Percentiles rank a stretch among this genome's conserved stretches.
These are phyloP conservation scores for Malania oleifera DNA, from an alignment of 164 flowering plant genomes.

Conservation along the genomic window DNA sequence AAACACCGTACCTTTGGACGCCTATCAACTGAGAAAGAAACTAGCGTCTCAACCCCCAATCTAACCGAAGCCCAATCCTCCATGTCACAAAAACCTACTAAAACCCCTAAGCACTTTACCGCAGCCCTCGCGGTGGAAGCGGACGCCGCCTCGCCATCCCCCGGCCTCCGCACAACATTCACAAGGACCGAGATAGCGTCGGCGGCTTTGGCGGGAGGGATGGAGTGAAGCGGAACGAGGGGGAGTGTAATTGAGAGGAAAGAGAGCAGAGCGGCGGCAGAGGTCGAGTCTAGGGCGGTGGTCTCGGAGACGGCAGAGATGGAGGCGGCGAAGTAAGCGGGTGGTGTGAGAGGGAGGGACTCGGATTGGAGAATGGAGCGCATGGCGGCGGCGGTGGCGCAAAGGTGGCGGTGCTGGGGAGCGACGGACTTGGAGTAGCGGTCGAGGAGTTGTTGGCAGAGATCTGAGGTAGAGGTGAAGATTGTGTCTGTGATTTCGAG, in stretches of 20 bases:
- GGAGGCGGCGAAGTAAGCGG: slow-evolving; percentile 80
- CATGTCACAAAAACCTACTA: slow-evolving; percentile 53
- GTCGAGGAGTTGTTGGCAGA: slow-evolving; percentile 58
- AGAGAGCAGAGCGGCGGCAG: slow-evolving; percentile 49
- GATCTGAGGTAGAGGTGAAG: slow-evolving; percentile 33
- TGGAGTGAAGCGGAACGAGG: slow-evolving; percentile 31
- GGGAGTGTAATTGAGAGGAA: slow-evolving; percentile 60
- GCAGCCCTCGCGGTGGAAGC: slow-evolving; percentile 49
- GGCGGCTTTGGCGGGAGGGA: slow-evolving; percentile 43
- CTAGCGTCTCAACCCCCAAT: slow-evolving; percentile 41
- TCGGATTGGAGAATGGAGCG: slow-evolving; percentile 58
- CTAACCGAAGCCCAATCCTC: slow-evolving; percentile 58
- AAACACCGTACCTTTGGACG: slow-evolving; percentile 73
- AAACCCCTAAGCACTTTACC: slow-evolving; percentile 64
- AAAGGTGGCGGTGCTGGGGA: slow-evolving; percentile 85
- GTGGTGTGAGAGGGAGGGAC: slow-evolving; percentile 60
- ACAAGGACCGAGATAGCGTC: slow-evolving; percentile 57
- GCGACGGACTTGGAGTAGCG: slow-evolving; percentile 85
- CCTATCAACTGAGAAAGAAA: slow-evolving; percentile 61
- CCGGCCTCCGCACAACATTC: slow-evolving; percentile 20
- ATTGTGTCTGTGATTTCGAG: neutral
- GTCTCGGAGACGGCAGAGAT: slow-evolving; percentile 43
- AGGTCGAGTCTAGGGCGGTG: slow-evolving; percentile 33
- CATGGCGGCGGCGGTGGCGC: slow-evolving; percentile 84
- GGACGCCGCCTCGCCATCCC: slow-evolving; percentile 21